Conservation (phyloP, 1,284 basidiomycete species). For the Gymnopus androsaceus region DNA sequence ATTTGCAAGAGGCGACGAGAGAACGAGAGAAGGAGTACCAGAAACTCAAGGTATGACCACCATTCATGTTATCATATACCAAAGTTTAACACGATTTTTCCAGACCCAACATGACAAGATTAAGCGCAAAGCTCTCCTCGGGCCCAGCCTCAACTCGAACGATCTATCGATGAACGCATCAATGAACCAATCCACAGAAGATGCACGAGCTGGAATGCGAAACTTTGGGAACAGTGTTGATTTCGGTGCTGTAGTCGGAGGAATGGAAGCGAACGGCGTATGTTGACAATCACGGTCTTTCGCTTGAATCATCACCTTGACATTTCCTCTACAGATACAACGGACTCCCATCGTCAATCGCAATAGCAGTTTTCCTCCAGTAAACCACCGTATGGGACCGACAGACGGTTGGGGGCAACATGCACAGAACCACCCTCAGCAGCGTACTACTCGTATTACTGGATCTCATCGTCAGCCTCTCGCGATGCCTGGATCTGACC, state of each 20-base stretch:
- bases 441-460: slow-evolving; percentile 27
- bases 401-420: slow-evolving; percentile 8
- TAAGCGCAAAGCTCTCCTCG: slow-evolving; percentile 75
- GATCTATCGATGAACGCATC: slow-evolving; percentile 19
- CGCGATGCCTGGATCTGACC: slow-evolving; percentile 37
- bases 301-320: background rate
- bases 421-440: slow-evolving; percentile 26
- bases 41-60: slow-evolving; percentile 69
- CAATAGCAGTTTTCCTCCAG: slow-evolving; percentile 31
- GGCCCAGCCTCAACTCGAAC: slow-evolving; percentile 28
- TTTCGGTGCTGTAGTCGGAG: slow-evolving; percentile 59
- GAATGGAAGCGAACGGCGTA: slow-evolving; percentile 73
- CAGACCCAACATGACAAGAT: slow-evolving; percentile 73
- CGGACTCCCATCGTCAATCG: slow-evolving; percentile 68
- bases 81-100: slow-evolving; percentile 2
- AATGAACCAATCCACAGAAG: slow-evolving; percentile 17
- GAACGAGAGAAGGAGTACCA: slow-evolving; percentile 85
- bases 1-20: slow-evolving; percentile 70
- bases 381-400: background rate
- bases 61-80: slow-evolving; percentile 1
- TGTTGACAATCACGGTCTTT: slow-evolving; percentile 13
- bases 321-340: slow-evolving; percentile 56
- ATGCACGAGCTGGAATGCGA: slow-evolving; percentile 20
- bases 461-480: slow-evolving; percentile 52
- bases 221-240: slow-evolving; percentile 37